Base-by-base conservation (phyloP, 208 protist species). In the Crithidia fasciculata region DNA sequence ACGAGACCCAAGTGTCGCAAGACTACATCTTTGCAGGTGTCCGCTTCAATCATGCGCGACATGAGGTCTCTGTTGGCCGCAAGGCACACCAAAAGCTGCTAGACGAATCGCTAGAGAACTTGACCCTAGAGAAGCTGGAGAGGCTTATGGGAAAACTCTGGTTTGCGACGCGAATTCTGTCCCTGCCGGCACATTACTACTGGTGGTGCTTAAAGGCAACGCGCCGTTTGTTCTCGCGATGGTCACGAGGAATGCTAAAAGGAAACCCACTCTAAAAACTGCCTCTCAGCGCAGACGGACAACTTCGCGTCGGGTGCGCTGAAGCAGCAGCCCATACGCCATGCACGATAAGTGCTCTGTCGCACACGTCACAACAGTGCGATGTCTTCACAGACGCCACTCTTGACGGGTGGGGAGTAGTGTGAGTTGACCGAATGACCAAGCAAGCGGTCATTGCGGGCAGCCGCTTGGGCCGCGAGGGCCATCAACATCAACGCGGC, bases 321-420 rank as follows among this genome's bases (percentile, higher is more conserved):
- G 4, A 0, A 28, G 73, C 63, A n/a, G 39, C 15, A 0, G 47
- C 44, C 7, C 47, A 58, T 13, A 13, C 6, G 28, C 54, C 54
- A 58, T 1, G 54, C 6, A 6, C 6, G 5, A 66, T 78, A 0
- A 12, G 2, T 0, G 12, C 41, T 4, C 8, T 56, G n/a, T 54
- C 43, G 10, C 8, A 7, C 2, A 18, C 15, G 16, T 57, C 52
- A 5, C 16, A 54, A 41, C 15, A 36, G 13, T 65, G 66, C 73
- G 47, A 78, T 39, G 37, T 78, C 15, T 78, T 63, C 65, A 72
- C 64, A 0, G 73, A 78, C 58, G 60, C 73, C 10, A 64, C 73
- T n/a, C 50, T 78, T 18, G 19, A 54, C 15, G 73, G 73, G n/a
- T 78, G 73, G 73, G 65, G 73, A 3, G 73, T 65, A 8, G 73